These are phyloP conservation scores for Sclerotinia subarctica DNA, from an alignment of 2,329 filamentous ascomycete genomes.

Conservation along the genomic window DNA sequence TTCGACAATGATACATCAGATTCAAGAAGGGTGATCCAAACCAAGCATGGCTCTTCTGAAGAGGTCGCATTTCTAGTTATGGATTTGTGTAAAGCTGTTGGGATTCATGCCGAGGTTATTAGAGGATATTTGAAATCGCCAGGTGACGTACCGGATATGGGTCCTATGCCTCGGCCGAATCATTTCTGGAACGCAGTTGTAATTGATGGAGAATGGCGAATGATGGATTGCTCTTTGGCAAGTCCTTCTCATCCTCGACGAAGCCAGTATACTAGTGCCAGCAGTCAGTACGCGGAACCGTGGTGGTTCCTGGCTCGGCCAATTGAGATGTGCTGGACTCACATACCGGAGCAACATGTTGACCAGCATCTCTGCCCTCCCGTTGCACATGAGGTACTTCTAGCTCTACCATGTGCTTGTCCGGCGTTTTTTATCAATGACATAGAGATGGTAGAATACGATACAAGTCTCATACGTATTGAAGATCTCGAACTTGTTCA, in stretches of 20 bases:
- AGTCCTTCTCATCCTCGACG: slow-evolving; percentile 86
- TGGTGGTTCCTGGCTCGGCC: slow-evolving; percentile 96
- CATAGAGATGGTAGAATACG: slow-evolving; percentile 81
- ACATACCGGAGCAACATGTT: slow-evolving; percentile 80
- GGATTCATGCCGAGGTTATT: slow-evolving; percentile 82
- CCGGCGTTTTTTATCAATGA: slow-evolving; percentile 83
- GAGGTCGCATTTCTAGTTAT: slow-evolving; percentile 85
- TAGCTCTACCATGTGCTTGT: slow-evolving; percentile 81
- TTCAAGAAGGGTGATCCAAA: slow-evolving; percentile 77
- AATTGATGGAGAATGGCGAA: slow-evolving; percentile 91
- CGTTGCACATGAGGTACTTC: slow-evolving; percentile 77
- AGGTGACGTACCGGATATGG: slow-evolving; percentile 77
- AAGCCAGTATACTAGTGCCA: slow-evolving; percentile 69
- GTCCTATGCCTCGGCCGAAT: slow-evolving; percentile 80
- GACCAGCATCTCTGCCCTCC: slow-evolving; percentile 94
- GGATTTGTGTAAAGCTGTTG: slow-evolving; percentile 91
- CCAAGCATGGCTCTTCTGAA: slow-evolving; percentile 77
- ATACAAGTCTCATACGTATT: slow-evolving; percentile 79
- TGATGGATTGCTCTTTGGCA: slow-evolving; percentile 91
- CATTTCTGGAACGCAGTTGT: slow-evolving; percentile 98
- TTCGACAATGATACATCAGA: slow-evolving; percentile 76
- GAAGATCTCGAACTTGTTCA: slow-evolving; percentile 94
- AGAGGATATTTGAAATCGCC: slow-evolving; percentile 88
- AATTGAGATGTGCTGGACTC: slow-evolving; percentile 89
- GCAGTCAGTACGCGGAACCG: slow-evolving; percentile 67